Base-by-base conservation (phyloP, 371 early-diverging fungal genomes). In the Gilbertella persicaria region DNA sequence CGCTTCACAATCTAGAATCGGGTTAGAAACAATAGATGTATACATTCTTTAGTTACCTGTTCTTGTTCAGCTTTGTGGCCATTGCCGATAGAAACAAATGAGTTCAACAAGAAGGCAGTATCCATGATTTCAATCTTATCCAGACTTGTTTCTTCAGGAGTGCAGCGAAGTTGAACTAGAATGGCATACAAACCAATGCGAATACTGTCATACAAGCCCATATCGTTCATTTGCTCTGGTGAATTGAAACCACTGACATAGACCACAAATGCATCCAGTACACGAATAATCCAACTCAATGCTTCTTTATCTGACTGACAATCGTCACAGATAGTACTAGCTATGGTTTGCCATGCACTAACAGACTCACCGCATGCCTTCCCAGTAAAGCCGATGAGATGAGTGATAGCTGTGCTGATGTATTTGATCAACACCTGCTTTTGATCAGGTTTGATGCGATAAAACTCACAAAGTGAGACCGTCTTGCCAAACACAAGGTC, bases 241-340 rank as follows among this genome's bases (percentile, higher is more conserved):
- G 17, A 19, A 29, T 41, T 12, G 14, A 24, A 39, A 9, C 16
- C 26, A 10, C 63, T 64, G 2, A 54, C 69, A 39, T 69, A 48
- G 5, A 84, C 71, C 24, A 84, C 79, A 51, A 80, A 55, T 3
- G 75, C 64, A 57, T 84, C 84, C 51, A 84, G 43, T 4, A 80
- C 56, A 24, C 81, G 70, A 14, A 74, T 64, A 2, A 84, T 50
- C 81, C 82, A 80, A 12, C 55, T 50, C 14, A 75, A 28, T 1
- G 58, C 49, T 19, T 64, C 45, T 24, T 62, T 44, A 36, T 52
- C 47, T 21, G 6, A 4, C 3, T 21, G 25, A 41, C 19, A 17
- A 38, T 55, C 43, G 0, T n/a, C 9, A 17, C 16, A 33, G 36
- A 68, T 55, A 1, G 62, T 57, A 28, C 44, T 37, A 24, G 66